Evolutionary conservation across 2,329 filamentous ascomycete genomes (phyloP).

Genomic region (Cercospora nicotianae): DNA sequence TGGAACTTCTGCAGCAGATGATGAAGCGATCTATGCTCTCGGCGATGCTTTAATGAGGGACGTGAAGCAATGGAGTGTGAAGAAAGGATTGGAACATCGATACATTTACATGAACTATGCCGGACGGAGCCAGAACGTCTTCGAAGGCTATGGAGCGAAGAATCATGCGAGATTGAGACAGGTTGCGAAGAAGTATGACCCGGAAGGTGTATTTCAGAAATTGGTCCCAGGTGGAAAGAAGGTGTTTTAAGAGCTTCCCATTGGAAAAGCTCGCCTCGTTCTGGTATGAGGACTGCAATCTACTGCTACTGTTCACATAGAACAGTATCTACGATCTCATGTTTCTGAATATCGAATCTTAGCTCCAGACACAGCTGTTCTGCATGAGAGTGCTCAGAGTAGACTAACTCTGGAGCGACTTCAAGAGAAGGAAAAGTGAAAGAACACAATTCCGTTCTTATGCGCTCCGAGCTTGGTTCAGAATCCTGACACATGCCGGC

Average conservation of each 20-base stretch:
- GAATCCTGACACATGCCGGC: not conserved
- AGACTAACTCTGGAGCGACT: not conserved
- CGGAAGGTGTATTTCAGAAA: conserved; percentile 19
- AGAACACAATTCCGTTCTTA: not conserved
- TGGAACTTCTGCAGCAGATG: not conserved
- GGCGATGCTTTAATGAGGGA: not conserved
- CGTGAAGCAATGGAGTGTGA: conserved; percentile 6
- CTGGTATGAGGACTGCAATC: not conserved
- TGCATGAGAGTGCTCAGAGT: not conserved
- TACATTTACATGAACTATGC: conserved; percentile 26
- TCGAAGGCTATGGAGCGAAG: conserved; percentile 23
- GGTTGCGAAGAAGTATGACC: conserved; percentile 19
- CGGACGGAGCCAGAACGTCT: conserved; percentile 16
- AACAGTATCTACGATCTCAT: not conserved
- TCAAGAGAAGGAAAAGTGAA: not conserved
- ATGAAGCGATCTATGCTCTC: not conserved
- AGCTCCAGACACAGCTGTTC: not conserved
- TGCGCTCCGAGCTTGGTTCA: not conserved
- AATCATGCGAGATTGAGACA: conserved; percentile 20
- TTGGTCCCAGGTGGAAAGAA: conserved; percentile 15
- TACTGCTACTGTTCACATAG: not conserved
- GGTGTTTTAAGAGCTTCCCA: not conserved
- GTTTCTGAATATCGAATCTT: not conserved
- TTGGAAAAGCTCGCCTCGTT: not conserved
- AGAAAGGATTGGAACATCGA: conserved; percentile 1